Conservation (phyloP, 176 grass and related monocot species). For the Aegilops longissima region DNA sequence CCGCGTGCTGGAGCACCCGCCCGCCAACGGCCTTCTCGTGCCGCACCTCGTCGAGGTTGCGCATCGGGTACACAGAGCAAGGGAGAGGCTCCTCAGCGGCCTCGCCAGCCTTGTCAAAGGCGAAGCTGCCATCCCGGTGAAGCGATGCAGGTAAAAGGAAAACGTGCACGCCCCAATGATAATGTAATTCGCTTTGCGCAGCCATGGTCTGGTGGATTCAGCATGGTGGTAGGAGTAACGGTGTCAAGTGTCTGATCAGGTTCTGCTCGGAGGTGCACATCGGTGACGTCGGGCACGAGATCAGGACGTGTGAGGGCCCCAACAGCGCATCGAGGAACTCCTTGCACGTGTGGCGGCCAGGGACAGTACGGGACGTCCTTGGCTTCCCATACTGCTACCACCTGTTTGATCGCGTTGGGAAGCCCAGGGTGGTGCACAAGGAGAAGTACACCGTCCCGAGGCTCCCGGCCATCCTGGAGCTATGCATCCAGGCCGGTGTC, state of each 20-base stretch:
- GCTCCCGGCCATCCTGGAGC: conserved; percentile 63
- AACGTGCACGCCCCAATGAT: neutral
- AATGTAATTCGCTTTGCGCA: neutral
- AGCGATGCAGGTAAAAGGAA: conserved; percentile 46
- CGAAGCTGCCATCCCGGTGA: conserved; percentile 30
- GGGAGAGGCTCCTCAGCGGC: conserved; percentile 44
- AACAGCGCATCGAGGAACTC: conserved; percentile 57
- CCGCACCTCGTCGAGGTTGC: conserved; percentile 50
- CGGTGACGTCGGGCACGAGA: conserved; percentile 45
- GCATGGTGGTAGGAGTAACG: neutral
- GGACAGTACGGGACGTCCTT: conserved; percentile 46
- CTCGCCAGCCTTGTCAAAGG: conserved; percentile 46
- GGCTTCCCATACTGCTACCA: conserved; percentile 76
- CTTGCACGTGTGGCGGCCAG: conserved; percentile 58
- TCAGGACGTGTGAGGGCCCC: conserved; percentile 61
- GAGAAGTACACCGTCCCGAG: conserved; percentile 51
- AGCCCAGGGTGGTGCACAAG: conserved; percentile 69
- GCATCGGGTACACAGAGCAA: conserved; percentile 48
- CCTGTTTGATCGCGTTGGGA: conserved; percentile 56
- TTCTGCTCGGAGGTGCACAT: conserved; percentile 66
- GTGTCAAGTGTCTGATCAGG: conserved; percentile 16
- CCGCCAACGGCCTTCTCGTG: conserved; percentile 62
- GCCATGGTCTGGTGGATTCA: neutral
- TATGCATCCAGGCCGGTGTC: conserved; percentile 66
- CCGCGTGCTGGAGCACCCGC: conserved; percentile 51